Conservation (phyloP, 1,284 basidiomycete genomes). For the Trichosporon sp. region DNA sequence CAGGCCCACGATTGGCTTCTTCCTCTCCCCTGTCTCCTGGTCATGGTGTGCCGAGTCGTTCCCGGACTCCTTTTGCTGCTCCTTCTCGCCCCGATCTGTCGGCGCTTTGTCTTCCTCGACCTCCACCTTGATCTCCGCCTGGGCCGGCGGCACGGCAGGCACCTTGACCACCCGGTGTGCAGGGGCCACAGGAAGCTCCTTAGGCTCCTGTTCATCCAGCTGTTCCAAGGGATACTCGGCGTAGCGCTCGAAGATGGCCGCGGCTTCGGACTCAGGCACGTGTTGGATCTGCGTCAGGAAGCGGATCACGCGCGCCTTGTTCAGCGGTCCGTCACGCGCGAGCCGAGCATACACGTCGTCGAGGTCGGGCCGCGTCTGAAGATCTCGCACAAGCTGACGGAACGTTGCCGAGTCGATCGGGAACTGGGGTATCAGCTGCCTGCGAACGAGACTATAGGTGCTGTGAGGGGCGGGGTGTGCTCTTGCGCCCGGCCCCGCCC, state of each 20-base stretch:
- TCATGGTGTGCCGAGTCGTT: neutral
- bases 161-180: neutral
- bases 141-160: neutral
- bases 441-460: too few relatives aligned
- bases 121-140: neutral
- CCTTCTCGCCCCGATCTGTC: too few relatives aligned
- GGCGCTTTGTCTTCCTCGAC: neutral
- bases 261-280: conserved; percentile 33
- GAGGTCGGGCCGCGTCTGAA: conserved; percentile 82
- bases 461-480: too few relatives aligned
- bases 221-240: conserved; percentile 7
- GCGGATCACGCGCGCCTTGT: conserved; percentile 70
- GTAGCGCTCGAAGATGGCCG: conserved; percentile 23
- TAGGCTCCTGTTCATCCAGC: neutral
- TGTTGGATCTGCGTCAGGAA: conserved; percentile 66
- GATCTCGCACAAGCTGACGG: conserved; percentile 77
- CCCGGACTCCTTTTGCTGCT: neutral
- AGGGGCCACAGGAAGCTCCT: neutral
- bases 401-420: conserved; percentile 80
- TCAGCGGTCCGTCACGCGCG: conserved; percentile 44
- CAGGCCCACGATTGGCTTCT: neutral
- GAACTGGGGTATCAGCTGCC: conserved; percentile 30
- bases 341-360: conserved; percentile 64
- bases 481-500: too few relatives aligned
- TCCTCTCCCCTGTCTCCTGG: neutral